Evolutionary conservation across 805 yeast genomes (phyloP).

Genomic region (Candida insectalens): DNA sequence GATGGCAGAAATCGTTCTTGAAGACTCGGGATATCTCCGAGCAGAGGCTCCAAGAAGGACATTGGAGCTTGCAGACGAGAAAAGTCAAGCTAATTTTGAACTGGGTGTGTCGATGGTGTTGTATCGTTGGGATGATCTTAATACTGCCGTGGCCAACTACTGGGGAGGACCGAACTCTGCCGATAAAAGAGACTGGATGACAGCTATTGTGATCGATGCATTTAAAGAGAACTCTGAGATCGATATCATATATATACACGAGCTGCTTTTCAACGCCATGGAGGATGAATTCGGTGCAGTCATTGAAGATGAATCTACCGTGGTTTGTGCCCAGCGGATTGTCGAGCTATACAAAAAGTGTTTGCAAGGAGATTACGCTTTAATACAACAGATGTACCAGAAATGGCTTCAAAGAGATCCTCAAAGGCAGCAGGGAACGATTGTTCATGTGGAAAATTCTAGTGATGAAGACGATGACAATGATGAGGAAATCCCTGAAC

Average conservation of each 20-base stretch:
- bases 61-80: constrained; percentile 33
- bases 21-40: constrained; percentile 24
- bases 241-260: constrained; percentile 75
- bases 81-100: constrained; percentile 79
- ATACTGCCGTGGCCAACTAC: constrained; percentile 77
- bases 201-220: constrained; percentile 71
- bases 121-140: constrained; percentile 83
- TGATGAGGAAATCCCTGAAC: constrained; percentile 23
- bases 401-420: constrained; percentile 40
- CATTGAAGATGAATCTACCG: constrained; percentile 84
- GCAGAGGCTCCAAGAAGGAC: constrained; percentile 16
- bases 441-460: constrained; percentile 37
- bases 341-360: constrained; percentile 62
- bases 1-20: constrained; percentile 17
- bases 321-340: constrained; percentile 59
- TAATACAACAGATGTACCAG: constrained; percentile 49
- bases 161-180: constrained; percentile 96
- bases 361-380: constrained; percentile 36
- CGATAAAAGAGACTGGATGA: constrained; percentile 93
- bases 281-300: constrained; percentile 87
- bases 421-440: constrained; percentile 29
- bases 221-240: constrained; percentile 55
- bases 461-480: constrained; percentile 38
- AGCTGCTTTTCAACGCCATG: constrained; percentile 80
- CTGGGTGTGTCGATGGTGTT: constrained; percentile 87